Conservation (phyloP, 2,329 filamentous ascomycete genomes). For the Clarireedia monteithiana region DNA sequence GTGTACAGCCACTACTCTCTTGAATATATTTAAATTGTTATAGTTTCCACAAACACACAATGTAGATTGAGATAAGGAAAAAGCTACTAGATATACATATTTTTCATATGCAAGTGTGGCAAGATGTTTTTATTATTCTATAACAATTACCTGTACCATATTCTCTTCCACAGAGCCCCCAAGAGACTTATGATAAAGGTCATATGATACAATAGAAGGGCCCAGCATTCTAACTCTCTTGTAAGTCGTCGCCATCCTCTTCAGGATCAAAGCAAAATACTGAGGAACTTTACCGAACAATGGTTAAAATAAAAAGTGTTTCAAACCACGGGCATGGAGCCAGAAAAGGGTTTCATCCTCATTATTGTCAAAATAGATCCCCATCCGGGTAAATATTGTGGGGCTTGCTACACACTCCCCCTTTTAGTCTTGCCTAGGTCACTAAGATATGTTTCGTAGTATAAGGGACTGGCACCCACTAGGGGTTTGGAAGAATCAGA, state of each 20-base stretch:
- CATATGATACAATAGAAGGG: background rate
- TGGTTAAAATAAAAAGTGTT: background rate
- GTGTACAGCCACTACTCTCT: too few species aligned
- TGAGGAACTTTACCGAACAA: background rate
- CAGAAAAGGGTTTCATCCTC: background rate
- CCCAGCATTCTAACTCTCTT: background rate
- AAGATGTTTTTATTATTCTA: background rate
- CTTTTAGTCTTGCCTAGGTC: too few species aligned
- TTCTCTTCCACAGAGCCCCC: background rate
- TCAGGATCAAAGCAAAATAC: background rate
- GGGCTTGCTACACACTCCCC: too few species aligned
- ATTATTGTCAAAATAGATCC: background rate
- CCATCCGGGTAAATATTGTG: background rate
- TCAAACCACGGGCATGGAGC: background rate
- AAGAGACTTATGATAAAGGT: background rate
- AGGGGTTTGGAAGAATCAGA: too few species aligned
- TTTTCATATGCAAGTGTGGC: too few species aligned
- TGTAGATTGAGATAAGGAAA: too few species aligned
- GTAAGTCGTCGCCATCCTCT: background rate
- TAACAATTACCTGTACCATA: background rate
- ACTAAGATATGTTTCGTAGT: too few species aligned
- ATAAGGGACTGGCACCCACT: too few species aligned
- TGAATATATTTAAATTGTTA: too few species aligned
- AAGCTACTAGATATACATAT: too few species aligned
- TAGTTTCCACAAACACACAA: too few species aligned